These are phyloP conservation scores for Isatis tinctoria DNA, from an alignment of 345 rosid genomes.

Conservation along the genomic window DNA sequence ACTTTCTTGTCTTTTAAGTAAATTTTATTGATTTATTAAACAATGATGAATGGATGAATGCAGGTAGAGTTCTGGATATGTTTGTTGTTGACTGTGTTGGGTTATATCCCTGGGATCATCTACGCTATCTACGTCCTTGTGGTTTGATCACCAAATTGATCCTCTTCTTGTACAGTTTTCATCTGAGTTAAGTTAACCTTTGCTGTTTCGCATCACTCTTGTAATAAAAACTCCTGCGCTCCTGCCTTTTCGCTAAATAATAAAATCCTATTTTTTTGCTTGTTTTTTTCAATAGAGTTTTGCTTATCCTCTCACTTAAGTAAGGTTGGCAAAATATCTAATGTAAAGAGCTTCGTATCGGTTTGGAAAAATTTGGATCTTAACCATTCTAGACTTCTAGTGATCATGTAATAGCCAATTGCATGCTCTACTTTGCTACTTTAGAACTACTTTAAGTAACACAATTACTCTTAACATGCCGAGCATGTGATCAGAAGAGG, in stretches of 20 bases:
- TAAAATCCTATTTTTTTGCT: background rate
- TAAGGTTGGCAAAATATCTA: background rate
- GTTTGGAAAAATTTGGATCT: background rate
- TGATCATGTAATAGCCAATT: background rate
- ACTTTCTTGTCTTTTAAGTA: background rate
- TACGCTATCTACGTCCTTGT: slow-evolving; percentile 80
- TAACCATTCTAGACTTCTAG: background rate
- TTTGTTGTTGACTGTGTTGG: slow-evolving; percentile 67
- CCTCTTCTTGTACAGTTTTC: slow-evolving; percentile 21
- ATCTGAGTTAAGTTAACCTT: background rate
- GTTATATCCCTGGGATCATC: slow-evolving; percentile 85
- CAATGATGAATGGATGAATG: slow-evolving; percentile 4
- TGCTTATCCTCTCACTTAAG: background rate
- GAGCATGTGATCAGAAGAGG: background rate
- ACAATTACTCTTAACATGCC: background rate
- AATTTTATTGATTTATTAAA: background rate
- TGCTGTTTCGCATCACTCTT: slow-evolving; percentile 5
- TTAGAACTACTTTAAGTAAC: background rate
- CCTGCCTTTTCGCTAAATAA: background rate
- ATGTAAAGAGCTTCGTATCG: background rate
- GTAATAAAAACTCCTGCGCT: background rate
- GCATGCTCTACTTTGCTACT: background rate
- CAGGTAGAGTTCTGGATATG: slow-evolving; percentile 93
- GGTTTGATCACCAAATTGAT: slow-evolving; percentile 27
- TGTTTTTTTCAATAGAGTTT: background rate